Evolutionary conservation across 352 stramenopile genomes (phyloP), one percentile per base, ranked within the genome.

Genomic region (Phytophthora citrophthora): DNA sequence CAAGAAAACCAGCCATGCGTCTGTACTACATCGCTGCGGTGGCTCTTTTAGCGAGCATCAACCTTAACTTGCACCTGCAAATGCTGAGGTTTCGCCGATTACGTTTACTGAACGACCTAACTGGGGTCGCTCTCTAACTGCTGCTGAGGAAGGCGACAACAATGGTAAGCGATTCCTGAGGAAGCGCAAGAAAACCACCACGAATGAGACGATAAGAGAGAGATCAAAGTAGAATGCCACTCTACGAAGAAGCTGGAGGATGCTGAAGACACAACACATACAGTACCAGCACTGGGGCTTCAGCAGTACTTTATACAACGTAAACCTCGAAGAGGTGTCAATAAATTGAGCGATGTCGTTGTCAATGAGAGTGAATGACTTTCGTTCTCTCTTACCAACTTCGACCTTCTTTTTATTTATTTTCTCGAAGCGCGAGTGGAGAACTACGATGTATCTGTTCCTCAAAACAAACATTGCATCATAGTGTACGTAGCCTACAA

Each of bases 71-170:
- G 32, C 10, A 20, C 5, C 13, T 15, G 13, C 16, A 18, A 4
- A 8, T 5, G 29, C 29, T 34, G 27, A 45, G 10, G 16, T 55
- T 55, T 31, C 43, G 23, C n/a, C 48, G 48, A 38, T 55, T 31
- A 36, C 48, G 48, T 55, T 55, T n/a, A 31, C 48, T 15, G 48
- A 55, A 45, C 32, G 18, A 32, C 48, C 13, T 13, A 7, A 54
- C 29, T 29, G 15, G 26, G 18, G 20, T 10, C 31, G 32, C 5
- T 24, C 16, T 34, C 9, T 34, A 13, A 34, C 29, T 34, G 8
- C 29, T 32, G 12, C 31, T 45, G 15, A 4, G 23, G 31, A 45
- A 55, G 29, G 29, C 13, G 48, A 24, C 16, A 16, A 12, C 12
- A 9, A 13, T 10, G 12, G 5, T 18, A 32, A 29, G 20, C 31